Percentiles rank a stretch among this genome's conserved stretches.
These are phyloP conservation scores for Kwoniella dejecticola DNA, from an alignment of 768 basidiomycete genomes.

Conservation along the genomic window DNA sequence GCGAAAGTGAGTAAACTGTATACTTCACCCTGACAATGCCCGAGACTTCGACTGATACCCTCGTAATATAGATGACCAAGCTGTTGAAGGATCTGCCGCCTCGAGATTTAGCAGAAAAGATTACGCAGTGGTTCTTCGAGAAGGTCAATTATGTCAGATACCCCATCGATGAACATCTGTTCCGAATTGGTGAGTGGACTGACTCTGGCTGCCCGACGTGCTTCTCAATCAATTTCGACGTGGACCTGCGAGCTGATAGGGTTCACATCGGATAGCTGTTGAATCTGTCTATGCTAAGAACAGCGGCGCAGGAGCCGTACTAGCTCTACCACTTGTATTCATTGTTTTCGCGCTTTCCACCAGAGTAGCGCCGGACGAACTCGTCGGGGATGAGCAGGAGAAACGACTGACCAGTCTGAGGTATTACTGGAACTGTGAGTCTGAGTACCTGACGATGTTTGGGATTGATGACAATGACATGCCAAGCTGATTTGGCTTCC, in stretches of 20 bases:
- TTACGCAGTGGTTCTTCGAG: constrained; percentile 69
- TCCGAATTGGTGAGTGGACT: constrained; percentile 36
- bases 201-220: background rate
- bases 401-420: constrained; percentile 77
- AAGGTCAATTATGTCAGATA: constrained; percentile 89
- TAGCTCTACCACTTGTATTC: constrained; percentile 77
- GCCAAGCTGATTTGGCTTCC: background rate
- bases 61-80: constrained; percentile 64
- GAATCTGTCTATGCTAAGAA: constrained; percentile 61
- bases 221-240: constrained; percentile 21
- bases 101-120: constrained; percentile 68
- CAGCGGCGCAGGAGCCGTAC: constrained; percentile 30
- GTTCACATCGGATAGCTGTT: constrained; percentile 63
- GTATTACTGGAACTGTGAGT: constrained; percentile 94
- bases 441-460: no score
- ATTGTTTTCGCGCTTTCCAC: constrained; percentile 87
- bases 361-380: constrained; percentile 78
- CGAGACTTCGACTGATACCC: background rate
- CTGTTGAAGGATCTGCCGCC: constrained; percentile 85
- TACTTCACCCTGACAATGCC: background rate
- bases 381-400: constrained; percentile 74
- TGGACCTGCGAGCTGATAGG: no score
- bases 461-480: no score
- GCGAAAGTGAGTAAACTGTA: constrained; percentile 61
- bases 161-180: constrained; percentile 70